Evolutionary conservation across 2,329 filamentous ascomycete species (phyloP).

Genomic region (Sclerotinia minor): DNA sequence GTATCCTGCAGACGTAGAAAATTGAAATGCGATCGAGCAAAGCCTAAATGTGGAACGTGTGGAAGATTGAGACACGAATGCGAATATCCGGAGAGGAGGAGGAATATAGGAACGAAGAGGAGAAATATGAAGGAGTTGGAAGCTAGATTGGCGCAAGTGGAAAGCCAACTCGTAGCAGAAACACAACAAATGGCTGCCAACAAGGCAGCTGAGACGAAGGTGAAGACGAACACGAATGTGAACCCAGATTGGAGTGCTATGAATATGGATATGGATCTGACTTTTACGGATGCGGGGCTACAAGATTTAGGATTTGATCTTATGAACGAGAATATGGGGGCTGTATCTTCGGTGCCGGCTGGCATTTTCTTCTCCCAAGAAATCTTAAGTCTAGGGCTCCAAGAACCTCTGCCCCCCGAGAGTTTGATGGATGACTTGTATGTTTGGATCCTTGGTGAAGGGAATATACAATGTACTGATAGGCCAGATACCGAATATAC

Average conservation of each 20-base stretch:
- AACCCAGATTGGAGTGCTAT: slow-evolving; percentile 32
- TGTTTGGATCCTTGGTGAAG: neutral
- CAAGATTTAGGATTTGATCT: slow-evolving; percentile 31
- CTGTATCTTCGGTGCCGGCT: slow-evolving; percentile 19
- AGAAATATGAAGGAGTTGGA: slow-evolving; percentile 90
- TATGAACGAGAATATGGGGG: slow-evolving; percentile 10
- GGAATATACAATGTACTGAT: slow-evolving; percentile 24
- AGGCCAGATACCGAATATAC: slow-evolving; percentile 65
- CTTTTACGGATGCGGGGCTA: slow-evolving; percentile 29
- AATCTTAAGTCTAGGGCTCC: slow-evolving; percentile 76
- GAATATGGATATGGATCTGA: slow-evolving; percentile 36
- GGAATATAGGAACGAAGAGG: slow-evolving; percentile 84
- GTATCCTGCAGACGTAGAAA: slow-evolving; percentile 82
- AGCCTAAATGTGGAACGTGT: slow-evolving; percentile 80
- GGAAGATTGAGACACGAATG: slow-evolving; percentile 73
- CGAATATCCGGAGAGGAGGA: slow-evolving; percentile 82
- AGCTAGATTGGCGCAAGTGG: slow-evolving; percentile 78
- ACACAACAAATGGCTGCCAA: slow-evolving; percentile 26
- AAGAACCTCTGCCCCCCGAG: slow-evolving; percentile 75
- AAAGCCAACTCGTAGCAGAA: slow-evolving; percentile 64
- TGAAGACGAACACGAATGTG: neutral
- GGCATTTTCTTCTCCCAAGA: slow-evolving; percentile 55
- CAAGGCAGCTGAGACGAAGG: slow-evolving; percentile 5
- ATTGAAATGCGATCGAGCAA: slow-evolving; percentile 79
- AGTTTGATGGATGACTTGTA: slow-evolving; percentile 84